Base-by-base conservation (phyloP, 495 filamentous ascomycete genomes). In the Penicillium tannophilum region DNA sequence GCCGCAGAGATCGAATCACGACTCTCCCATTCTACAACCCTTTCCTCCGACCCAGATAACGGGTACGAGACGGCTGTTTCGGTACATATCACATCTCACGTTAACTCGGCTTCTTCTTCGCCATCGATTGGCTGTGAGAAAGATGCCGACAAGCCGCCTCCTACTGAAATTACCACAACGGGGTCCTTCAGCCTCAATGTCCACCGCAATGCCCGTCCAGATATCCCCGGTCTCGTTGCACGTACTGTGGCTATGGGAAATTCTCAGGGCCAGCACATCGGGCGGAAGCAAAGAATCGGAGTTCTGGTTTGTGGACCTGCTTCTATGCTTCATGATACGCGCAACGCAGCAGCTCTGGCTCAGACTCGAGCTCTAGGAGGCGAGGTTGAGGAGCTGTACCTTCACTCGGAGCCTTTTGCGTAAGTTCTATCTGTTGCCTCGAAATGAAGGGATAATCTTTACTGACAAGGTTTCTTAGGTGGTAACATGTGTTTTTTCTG, bases 361-460 rank as follows among this genome's bases (percentile, higher is more conserved):
- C 79, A 84, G 63, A 45, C 67, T 31, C 51, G 71, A 50, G 68
- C 79, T 7, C 24, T 79, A n/a, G 61, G 54, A 11, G 77, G 77
- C 0, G 64, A 63, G 41, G 63, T 72, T n/a, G 72, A 72, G 49
- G 79, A 82, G 65, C 70, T 85, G 4, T 83, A 79, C 69, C 57
- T 84, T 47, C 81, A 84, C 69, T 72, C 75, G 1, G 81, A 85
- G 57, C 67, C 75, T 56, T 85, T 85, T 67, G 76, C 75, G 72
- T 85, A 60, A 72, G 72, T 64, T 14, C 14, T 31, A 23, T 9
- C 46, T 16, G 6, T 6, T 7, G 2, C 14, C 24, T 48, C 11
- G 6, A 14, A 3, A 14, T 11, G 2, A 14, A 26, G 4, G 39
- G 8, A 16, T 14, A 3, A 2, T 8, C 14, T 47, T 11, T 6